Evolutionary conservation across 2,329 filamentous ascomycete genomes (phyloP), one percentile per base, ranked within the genome.

Genomic region (Cladophialophora psammophila): DNA sequence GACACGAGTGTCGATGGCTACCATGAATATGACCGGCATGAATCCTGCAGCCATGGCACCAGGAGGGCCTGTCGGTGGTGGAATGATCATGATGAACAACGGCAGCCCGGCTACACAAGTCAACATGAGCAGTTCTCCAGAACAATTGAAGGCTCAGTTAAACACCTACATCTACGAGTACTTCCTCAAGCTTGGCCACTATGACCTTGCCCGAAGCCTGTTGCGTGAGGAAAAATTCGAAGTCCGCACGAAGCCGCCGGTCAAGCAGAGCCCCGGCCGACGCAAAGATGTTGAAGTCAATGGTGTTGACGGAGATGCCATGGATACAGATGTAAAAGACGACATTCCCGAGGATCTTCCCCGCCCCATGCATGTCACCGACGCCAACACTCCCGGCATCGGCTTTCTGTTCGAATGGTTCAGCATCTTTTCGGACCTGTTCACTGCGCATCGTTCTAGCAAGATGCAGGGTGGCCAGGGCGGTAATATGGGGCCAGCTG

Each of bases 341-440:
- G 90, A 91, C 70, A 85, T 91, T 52, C 91, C 92, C 0, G 87
- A 90, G 65, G 93, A 96, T 75, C 85, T 98, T 45, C 94, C 94
- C 4, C 85, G 80, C 31, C 80, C 81, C 15, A 78, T 74, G 63
- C 64, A 74, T 87, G 5, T 88, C 89, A 12, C 85, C 84, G 76
- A 86, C 86, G 57, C 86, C 63, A 91, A 90, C 74, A 91, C 87
- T 69, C 92, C 92, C 26, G 66, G 68, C 9, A 60, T 67, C 32
- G 72, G 72, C 32, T 98, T 99, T 75, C 84, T 99, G n/a, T 91
- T 93, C 73, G 95, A 98, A 75, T 99, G 95, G 95, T 99, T 96
- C 83, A 92, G 90, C 76, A 86, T 97, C 60, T 99, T 99, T 79
- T 98, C 93, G 93, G 95, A 99, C 75, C 93, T 98, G 73, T 96